Conservation (phyloP, 1,139 yeast species). For the Hanseniaspora uvarum region DNA sequence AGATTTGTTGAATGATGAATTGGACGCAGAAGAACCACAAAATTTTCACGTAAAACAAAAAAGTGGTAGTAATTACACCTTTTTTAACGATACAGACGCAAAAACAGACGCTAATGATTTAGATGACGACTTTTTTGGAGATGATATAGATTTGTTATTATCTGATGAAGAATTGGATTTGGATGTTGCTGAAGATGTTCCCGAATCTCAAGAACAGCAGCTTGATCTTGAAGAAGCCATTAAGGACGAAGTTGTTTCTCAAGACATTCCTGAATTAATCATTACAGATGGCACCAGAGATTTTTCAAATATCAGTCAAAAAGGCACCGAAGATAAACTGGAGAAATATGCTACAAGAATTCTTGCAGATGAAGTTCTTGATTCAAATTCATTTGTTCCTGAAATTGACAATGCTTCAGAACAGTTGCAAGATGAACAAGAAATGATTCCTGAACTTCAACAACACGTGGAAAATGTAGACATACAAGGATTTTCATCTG, state of each 20-base stretch:
- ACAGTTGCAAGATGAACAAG: neutral
- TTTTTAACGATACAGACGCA: conserved; percentile 6
- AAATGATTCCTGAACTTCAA: neutral
- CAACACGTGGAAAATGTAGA: too few species aligned
- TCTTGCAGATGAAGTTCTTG: neutral
- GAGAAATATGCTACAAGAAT: neutral
- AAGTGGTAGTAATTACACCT: conserved; percentile 10
- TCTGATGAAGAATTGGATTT: neutral
- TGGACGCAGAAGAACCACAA: neutral
- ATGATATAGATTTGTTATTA: conserved; percentile 1
- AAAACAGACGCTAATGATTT: neutral
- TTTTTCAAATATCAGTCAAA: neutral
- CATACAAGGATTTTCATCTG: neutral
- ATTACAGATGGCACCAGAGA: neutral
- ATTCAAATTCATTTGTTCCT: neutral
- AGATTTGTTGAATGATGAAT: conserved; percentile 4
- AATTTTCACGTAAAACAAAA: neutral
- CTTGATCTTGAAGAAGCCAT: neutral
- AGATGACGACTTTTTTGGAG: conserved; percentile 6
- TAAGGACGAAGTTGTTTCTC: neutral
- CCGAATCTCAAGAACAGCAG: neutral
- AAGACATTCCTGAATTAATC: neutral
- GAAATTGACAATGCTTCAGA: neutral
- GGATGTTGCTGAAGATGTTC: neutral
- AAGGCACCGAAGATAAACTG: neutral